Percentiles rank a stretch among this genome's conserved stretches.
Conservation (phyloP, 1,284 basidiomycete genomes). For the Marasmius tenuissimus region DNA sequence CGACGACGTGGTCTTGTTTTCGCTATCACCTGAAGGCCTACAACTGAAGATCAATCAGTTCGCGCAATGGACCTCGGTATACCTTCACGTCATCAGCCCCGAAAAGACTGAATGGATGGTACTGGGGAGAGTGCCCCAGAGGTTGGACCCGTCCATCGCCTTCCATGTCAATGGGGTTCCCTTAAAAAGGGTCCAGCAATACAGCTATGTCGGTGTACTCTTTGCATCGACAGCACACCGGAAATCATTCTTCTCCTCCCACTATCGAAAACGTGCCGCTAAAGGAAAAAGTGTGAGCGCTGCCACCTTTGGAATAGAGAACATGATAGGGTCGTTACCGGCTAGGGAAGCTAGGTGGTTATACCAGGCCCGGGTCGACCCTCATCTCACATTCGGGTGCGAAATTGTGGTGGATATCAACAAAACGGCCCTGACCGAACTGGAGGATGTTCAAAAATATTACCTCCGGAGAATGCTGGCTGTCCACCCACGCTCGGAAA, state of each 20-base stretch:
- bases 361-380: too few species aligned
- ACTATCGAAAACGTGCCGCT: background rate
- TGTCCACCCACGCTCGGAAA: too few species aligned
- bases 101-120: background rate
- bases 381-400: too few species aligned
- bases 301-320: background rate
- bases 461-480: too few species aligned
- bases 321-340: background rate
- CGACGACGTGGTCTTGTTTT: constrained; percentile 1
- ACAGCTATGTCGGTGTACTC: background rate
- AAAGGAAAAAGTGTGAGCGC: background rate
- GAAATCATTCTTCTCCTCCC: background rate
- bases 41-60: constrained; percentile 9
- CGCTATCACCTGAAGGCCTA: constrained; percentile 1
- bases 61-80: background rate
- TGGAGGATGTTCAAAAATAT: too few species aligned
- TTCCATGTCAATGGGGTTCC: background rate
- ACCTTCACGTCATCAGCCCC: background rate
- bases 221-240: background rate
- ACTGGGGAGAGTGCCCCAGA: too few species aligned
- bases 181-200: background rate
- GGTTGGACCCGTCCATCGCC: background rate
- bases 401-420: too few species aligned
- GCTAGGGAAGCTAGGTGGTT: background rate
- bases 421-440: too few species aligned